Percentiles rank a stretch among this genome's conserved stretches.
phyloP scores from a whole-genome alignment of 257 asterid genomes.

The Orobanche coerulescens region DNA sequence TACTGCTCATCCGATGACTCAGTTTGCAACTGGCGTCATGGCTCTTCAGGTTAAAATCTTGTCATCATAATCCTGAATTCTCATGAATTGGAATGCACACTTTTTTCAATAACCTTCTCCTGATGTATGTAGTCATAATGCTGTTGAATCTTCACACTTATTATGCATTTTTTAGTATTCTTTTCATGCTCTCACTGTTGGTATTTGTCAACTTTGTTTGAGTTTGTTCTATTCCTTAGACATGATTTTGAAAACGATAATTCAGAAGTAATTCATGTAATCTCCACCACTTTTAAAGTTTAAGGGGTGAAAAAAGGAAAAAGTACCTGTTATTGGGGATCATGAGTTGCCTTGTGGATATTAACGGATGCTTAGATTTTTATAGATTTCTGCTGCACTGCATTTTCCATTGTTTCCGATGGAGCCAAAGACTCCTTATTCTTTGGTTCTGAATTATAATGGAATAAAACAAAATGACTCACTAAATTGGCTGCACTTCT shows the following conservation, averaged over 20 bases:
- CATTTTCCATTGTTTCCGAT: too few species aligned
- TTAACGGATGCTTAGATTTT: too few species aligned
- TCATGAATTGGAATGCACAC: not conserved
- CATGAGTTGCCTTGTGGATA: not conserved
- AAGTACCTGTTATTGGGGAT: not conserved
- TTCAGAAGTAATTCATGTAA: not conserved
- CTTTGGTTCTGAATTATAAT: too few species aligned
- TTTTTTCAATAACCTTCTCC: not conserved
- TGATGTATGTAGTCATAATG: not conserved
- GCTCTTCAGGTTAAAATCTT: constrained; percentile 63
- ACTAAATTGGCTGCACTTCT: too few species aligned
- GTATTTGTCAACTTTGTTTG: not conserved
- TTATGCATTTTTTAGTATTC: not conserved
- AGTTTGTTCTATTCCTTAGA: not conserved
- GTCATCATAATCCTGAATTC: not conserved
- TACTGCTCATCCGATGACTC: constrained; percentile 85
- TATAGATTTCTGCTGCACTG: too few species aligned
- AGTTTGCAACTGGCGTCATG: constrained; percentile 83
- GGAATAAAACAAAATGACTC: too few species aligned
- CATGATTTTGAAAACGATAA: not conserved
- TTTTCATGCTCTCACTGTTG: not conserved
- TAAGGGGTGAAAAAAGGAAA: not conserved
- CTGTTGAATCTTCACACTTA: not conserved
- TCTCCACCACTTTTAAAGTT: not conserved
- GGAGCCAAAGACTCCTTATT: too few species aligned